Evolutionary conservation across 2,329 filamentous ascomycete species (phyloP).

Genomic region (Aspergillus caelatus): DNA sequence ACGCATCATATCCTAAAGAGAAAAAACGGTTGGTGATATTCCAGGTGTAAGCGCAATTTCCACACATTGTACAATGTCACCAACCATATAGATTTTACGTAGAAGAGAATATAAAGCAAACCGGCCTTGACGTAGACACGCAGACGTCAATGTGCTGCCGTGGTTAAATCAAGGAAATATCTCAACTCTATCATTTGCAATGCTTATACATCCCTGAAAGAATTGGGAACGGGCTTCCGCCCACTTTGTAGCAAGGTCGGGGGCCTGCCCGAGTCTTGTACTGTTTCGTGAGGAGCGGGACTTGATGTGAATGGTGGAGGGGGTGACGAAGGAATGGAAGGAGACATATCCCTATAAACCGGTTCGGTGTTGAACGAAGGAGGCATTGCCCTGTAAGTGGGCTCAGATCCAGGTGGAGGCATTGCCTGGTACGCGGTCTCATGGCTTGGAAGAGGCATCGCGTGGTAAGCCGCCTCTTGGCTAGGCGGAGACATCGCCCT

Average conservation of each 20-base stretch:
- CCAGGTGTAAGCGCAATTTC: background rate
- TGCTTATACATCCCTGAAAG: constrained; percentile 37
- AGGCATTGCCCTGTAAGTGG: constrained; percentile 3
- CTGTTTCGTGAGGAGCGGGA: constrained; percentile 17
- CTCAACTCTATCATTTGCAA: constrained; percentile 7
- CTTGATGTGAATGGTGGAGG: constrained; percentile 34
- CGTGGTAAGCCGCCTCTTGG: background rate
- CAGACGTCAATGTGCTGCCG: background rate
- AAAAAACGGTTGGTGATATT: background rate
- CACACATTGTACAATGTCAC: background rate
- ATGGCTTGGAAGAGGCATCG: background rate
- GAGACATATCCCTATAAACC: constrained; percentile 22
- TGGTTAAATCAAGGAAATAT: background rate
- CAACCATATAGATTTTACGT: background rate
- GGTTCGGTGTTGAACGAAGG: constrained; percentile 9
- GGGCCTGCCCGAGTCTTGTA: constrained; percentile 34
- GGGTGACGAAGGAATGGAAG: constrained; percentile 29
- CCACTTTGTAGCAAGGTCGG: constrained; percentile 46
- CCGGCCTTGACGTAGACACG: background rate
- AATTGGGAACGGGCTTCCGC: constrained; percentile 39
- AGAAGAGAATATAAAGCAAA: background rate
- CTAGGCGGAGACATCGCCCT: constrained; percentile 21
- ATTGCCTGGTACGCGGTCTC: background rate
- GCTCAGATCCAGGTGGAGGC: background rate
- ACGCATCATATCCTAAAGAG: background rate